Percentiles rank a stretch among this genome's conserved stretches.
phyloP scores from a whole-genome alignment of 2,329 filamentous ascomycete genomes.

The Monosporascus sp. region DNA sequence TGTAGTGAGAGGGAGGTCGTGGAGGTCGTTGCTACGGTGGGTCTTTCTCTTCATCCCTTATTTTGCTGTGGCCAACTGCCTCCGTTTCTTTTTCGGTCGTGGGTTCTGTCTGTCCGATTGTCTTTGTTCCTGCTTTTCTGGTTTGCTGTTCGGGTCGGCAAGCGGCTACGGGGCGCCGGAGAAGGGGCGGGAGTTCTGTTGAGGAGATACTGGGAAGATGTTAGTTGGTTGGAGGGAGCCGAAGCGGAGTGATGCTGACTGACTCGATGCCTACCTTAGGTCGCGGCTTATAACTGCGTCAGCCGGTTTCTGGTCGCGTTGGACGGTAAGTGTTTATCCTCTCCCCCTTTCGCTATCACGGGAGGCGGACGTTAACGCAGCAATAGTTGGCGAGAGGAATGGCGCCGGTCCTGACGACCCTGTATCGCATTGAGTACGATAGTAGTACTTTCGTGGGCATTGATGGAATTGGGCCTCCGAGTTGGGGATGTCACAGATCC shows the following conservation, averaged over 20 bases:
- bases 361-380: slow-evolving; percentile 18
- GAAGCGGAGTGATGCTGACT: background rate
- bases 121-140: too few species aligned
- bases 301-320: slow-evolving; percentile 78
- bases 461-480: too few species aligned
- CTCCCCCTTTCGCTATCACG: background rate
- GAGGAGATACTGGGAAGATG: too few species aligned
- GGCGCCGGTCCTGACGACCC: slow-evolving; percentile 41
- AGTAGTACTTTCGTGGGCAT: background rate
- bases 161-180: too few species aligned
- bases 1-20: slow-evolving; percentile 71
- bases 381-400: slow-evolving; percentile 52
- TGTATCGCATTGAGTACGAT: slow-evolving; percentile 23
- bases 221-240: too few species aligned
- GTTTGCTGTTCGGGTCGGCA: too few species aligned
- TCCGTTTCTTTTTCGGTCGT: too few species aligned
- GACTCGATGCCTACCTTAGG: slow-evolving; percentile 23
- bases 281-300: slow-evolving; percentile 78
- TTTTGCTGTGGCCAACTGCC: background rate
- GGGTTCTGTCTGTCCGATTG: too few species aligned
- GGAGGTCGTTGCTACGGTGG: slow-evolving; percentile 71
- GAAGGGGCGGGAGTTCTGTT: too few species aligned
- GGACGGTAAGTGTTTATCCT: slow-evolving; percentile 51
- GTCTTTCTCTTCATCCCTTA: slow-evolving; percentile 13
- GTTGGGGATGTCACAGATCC: too few species aligned